Evolutionary conservation across 345 rosid species (phyloP).

Genomic region (Iberis pinnata): DNA sequence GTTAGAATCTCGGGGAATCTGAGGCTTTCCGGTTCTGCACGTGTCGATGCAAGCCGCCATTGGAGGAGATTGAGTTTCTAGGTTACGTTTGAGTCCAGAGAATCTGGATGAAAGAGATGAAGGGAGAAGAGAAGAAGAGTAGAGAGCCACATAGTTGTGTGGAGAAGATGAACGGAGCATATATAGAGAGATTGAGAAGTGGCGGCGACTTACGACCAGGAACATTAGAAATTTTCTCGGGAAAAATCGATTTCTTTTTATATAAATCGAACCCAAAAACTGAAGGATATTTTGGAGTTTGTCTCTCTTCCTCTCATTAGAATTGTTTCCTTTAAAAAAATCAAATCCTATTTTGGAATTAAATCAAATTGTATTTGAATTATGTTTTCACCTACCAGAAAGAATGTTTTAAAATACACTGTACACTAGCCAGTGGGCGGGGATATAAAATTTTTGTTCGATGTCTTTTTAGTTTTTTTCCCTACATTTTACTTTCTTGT

Average conservation of each 20-base stretch:
- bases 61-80: slow-evolving; percentile 7
- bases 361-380: too few species aligned
- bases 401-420: too few species aligned
- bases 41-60: slow-evolving; percentile 80
- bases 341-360: slow-evolving; percentile 10
- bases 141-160: slow-evolving; percentile 13
- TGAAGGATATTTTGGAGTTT: slow-evolving; percentile 6
- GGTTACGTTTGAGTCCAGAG: slow-evolving; percentile 1
- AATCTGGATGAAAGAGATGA: slow-evolving; percentile 12
- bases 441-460: too few species aligned
- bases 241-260: not conserved
- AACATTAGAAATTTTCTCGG: slow-evolving; percentile 45
- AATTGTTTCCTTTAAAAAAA: too few species aligned
- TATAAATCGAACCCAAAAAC: not conserved
- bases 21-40: slow-evolving; percentile 35
- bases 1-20: slow-evolving; percentile 41
- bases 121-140: slow-evolving; percentile 22
- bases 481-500: too few species aligned
- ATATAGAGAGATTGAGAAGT: slow-evolving; percentile 32
- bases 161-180: slow-evolving; percentile 26
- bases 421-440: too few species aligned
- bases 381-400: too few species aligned
- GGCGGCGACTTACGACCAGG: slow-evolving; percentile 35
- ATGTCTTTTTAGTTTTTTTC: too few species aligned
- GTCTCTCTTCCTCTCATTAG: too few species aligned